Conservation (phyloP, 257 asterid species). For the Thymus mandschuricus region DNA sequence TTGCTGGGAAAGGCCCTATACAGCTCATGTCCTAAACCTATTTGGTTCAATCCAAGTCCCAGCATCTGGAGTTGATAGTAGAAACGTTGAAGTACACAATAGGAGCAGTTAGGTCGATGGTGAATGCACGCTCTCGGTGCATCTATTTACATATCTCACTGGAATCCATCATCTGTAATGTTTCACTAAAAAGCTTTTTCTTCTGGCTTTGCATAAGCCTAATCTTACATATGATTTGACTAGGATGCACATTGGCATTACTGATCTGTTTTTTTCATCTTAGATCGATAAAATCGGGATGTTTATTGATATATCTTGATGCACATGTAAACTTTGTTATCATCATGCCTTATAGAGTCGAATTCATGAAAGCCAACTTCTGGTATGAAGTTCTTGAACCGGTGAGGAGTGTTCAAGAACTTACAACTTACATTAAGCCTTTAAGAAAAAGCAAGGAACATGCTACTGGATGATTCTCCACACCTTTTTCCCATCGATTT, state of each 20-base stretch:
- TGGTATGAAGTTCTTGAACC: neutral
- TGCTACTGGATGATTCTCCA: constrained; percentile 29
- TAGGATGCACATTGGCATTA: constrained; percentile 32
- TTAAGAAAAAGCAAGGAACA: neutral
- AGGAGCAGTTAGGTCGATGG: constrained; percentile 36
- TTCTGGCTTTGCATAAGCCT: constrained; percentile 14
- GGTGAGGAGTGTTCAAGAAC: neutral
- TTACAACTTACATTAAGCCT: no score
- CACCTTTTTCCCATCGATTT: constrained; percentile 21
- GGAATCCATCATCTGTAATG: constrained; percentile 24
- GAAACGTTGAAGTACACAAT: constrained; percentile 26
- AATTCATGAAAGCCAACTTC: neutral
- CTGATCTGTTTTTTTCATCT: constrained; percentile 18
- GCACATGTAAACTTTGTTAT: constrained; percentile 5
- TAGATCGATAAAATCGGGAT: constrained; percentile 29
- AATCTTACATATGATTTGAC: constrained; percentile 20
- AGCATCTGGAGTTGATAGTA: constrained; percentile 13
- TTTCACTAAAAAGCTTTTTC: neutral
- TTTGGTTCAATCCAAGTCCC: constrained; percentile 1
- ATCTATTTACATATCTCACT: constrained; percentile 22
- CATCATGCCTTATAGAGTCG: constrained; percentile 1
- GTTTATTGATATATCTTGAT: constrained; percentile 22
- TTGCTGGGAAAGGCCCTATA: constrained; percentile 73
- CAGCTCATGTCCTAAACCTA: constrained; percentile 47
- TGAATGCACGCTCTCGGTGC: constrained; percentile 51